Evolutionary conservation across 2,329 filamentous ascomycete species (phyloP), one percentile per base, ranked within the genome.

Genomic region (Calonectria pseudoreteaudii): DNA sequence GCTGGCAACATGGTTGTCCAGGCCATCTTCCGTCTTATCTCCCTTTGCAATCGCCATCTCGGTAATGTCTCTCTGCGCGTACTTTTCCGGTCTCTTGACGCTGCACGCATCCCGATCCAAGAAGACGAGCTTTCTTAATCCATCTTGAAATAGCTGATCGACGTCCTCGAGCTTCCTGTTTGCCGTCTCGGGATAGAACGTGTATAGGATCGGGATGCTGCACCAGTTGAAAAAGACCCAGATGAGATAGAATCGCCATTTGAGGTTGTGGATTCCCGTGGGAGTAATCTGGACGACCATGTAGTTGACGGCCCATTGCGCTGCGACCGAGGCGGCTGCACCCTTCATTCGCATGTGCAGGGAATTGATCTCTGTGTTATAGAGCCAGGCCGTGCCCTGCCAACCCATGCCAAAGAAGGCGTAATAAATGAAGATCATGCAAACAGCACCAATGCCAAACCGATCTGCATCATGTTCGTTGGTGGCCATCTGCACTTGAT

Each of bases 171-270:
- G 31, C 16, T 52, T 67, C 9, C 47, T 28, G 28, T 67, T 67
- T 9, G 65, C 65, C 34, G 65, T 67, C 38, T 67, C 65, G 28
- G 65, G 65, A 30, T 67, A 67, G n/a, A 67, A 52, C 1, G 18
- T 20, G 20, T 67, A 67, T 16, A 67, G 30, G 31, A 67, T 67
- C n/a, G 62, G 62, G 41, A 67, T 50, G 41, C 38, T 49, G 14
- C 26, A 44, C 65, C 65, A 67, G 65, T 67, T 67, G 47, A 67
- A 67, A n/a, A 67, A 44, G 20, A 67, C 38, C 65, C 65, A 67
- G 65, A 67, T 50, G 30, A 67, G 47, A 14, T 52, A 67, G 47
- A 67, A 67, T n/a, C 47, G 41, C 65, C 41, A 67, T 52, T 38
- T 50, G 6, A 67, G 65, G n/a, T 67, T 67, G 6, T 67, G 65